phyloP scores from a whole-genome alignment of 768 basidiomycete genomes.

The Suillus spraguei region DNA sequence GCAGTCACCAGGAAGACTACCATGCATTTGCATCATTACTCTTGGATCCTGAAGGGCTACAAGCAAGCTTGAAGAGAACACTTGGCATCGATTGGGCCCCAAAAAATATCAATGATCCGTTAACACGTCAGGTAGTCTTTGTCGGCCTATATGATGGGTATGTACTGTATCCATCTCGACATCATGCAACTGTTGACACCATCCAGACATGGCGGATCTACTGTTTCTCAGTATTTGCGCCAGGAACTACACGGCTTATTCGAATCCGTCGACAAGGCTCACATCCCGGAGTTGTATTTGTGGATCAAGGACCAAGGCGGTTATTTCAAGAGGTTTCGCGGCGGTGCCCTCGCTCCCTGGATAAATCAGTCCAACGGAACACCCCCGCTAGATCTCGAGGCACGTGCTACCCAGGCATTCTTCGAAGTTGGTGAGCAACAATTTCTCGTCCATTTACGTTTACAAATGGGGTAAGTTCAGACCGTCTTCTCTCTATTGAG shows the following conservation, averaged over 20 bases:
- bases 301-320: conserved; percentile 84
- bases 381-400: conserved; percentile 69
- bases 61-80: conserved; percentile 58
- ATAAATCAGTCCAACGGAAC: conserved; percentile 33
- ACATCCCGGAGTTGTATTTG: conserved; percentile 72
- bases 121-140: conserved; percentile 79
- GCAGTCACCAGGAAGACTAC: conserved; percentile 90
- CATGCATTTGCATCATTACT: conserved; percentile 76
- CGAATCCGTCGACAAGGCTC: conserved; percentile 71
- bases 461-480: conserved; percentile 37
- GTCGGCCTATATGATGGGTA: conserved; percentile 94
- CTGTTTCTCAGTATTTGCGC: conserved; percentile 82
- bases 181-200: conserved; percentile 8
- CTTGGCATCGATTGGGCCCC: conserved; percentile 78
- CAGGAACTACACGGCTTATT: conserved; percentile 86
- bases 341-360: conserved; percentile 80
- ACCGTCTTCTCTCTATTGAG: conserved; percentile 71
- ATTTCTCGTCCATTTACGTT: conserved; percentile 8
- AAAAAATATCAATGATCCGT: conserved; percentile 46
- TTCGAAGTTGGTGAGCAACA: conserved; percentile 61
- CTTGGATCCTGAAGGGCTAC: conserved; percentile 75
- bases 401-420: conserved; percentile 85
- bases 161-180: conserved; percentile 22
- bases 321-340: conserved; percentile 88
- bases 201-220: conserved; percentile 87